Evolutionary conservation across 768 basidiomycete genomes (phyloP).

Genomic region (Psilocybe tampanensis): DNA sequence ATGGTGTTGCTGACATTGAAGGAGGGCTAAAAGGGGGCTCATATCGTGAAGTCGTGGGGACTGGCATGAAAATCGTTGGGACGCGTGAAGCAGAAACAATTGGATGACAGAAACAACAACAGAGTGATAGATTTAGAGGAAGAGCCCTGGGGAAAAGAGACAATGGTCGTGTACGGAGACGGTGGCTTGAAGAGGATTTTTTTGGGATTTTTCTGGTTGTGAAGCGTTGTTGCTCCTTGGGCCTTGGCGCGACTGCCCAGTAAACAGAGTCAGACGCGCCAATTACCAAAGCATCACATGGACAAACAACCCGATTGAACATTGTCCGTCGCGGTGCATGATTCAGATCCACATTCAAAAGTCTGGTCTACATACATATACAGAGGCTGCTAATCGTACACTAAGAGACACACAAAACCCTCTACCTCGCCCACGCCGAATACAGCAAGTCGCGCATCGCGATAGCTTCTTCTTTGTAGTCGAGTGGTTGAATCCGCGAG

Average conservation of each 20-base stretch:
- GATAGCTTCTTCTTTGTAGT: constrained; percentile 71
- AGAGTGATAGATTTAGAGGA: neutral
- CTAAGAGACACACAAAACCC: neutral
- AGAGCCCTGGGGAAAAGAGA: neutral
- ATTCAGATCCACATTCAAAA: neutral
- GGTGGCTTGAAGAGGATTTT: constrained; percentile 10
- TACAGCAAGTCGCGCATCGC: constrained; percentile 61
- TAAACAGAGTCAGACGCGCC: constrained; percentile 22
- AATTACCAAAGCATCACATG: constrained; percentile 11
- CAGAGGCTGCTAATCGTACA: constrained; percentile 4
- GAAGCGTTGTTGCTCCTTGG: constrained; percentile 16
- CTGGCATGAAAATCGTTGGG: constrained; percentile 19
- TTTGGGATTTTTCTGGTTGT: constrained; percentile 17
- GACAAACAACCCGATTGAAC: constrained; percentile 20
- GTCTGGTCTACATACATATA: neutral
- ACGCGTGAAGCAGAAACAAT: constrained; percentile 3
- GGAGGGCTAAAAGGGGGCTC: constrained; percentile 27
- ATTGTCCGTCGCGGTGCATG: constrained; percentile 2
- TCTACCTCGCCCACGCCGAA: constrained; percentile 55
- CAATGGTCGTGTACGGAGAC: neutral
- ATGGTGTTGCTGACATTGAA: constrained; percentile 22
- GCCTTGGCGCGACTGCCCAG: constrained; percentile 15
- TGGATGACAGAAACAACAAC: neutral
- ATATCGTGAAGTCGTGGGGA: constrained; percentile 24
- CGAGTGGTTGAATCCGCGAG: constrained; percentile 59